phyloP scores from a whole-genome alignment of 345 rosid genomes.

The Citrus maxima region DNA sequence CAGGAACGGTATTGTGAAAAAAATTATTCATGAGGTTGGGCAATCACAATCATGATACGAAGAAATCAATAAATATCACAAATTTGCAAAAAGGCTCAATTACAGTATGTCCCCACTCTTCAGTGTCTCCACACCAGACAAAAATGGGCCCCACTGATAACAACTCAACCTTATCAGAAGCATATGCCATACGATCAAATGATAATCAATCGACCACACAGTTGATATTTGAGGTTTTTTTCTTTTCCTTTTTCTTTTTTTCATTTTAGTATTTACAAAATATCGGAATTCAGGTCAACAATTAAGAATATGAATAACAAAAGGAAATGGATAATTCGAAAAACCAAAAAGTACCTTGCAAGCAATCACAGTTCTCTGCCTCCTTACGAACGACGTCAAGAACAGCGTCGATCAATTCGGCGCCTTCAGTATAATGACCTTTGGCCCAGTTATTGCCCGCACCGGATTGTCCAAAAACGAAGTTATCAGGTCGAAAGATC shows the following conservation, averaged over 20 bases:
- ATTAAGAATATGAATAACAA: neutral
- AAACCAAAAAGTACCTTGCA: slow-evolving; percentile 58
- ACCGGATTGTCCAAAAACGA: slow-evolving; percentile 82
- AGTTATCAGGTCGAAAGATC: slow-evolving; percentile 87
- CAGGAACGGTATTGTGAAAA: neutral
- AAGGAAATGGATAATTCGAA: neutral
- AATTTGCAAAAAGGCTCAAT: neutral
- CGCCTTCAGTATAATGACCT: slow-evolving; percentile 96
- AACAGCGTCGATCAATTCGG: slow-evolving; percentile 89
- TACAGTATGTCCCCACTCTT: neutral
- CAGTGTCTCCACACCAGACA: slow-evolving; percentile 18
- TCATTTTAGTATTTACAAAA: neutral
- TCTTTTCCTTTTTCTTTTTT: neutral
- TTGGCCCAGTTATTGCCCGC: slow-evolving; percentile 91
- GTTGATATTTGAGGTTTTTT: neutral
- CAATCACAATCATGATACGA: slow-evolving; percentile 13
- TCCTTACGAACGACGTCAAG: slow-evolving; percentile 97
- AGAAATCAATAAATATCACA: slow-evolving; percentile 5
- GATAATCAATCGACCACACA: neutral
- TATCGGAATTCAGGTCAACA: neutral
- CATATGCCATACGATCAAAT: neutral
- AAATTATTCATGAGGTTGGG: slow-evolving; percentile 8
- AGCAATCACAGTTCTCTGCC: slow-evolving; percentile 96
- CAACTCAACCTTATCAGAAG: slow-evolving; percentile 20
- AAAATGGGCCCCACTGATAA: slow-evolving; percentile 16